These are phyloP conservation scores for Boletellus emodensis DNA, from an alignment of 768 basidiomycete species.

Conservation along the genomic window DNA sequence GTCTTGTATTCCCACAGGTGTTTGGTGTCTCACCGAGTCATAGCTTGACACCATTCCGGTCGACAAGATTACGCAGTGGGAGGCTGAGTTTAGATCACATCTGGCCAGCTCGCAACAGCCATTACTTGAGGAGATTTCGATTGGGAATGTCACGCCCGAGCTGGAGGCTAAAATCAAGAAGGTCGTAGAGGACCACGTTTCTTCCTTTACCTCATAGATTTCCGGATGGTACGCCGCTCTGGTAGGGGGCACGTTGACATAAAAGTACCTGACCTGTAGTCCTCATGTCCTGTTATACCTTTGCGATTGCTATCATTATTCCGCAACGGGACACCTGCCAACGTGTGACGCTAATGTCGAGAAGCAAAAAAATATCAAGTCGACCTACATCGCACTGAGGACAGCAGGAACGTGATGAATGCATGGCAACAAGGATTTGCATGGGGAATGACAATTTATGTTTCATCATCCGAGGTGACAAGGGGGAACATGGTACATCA, in stretches of 20 bases:
- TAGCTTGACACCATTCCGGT: conserved; percentile 94
- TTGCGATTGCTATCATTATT: conserved; percentile 28
- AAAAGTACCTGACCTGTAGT: conserved; percentile 20
- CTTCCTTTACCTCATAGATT: conserved; percentile 65
- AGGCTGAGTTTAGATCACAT: conserved; percentile 87
- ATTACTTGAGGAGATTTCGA: conserved; percentile 81
- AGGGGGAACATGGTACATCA: neutral
- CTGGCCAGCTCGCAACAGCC: conserved; percentile 66
- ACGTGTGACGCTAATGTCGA: neutral
- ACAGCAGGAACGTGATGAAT: too few relatives aligned
- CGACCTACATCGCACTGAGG: too few relatives aligned
- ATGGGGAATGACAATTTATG: too few relatives aligned
- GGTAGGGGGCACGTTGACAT: conserved; percentile 16
- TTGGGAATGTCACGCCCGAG: conserved; percentile 82
- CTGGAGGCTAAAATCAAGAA: conserved; percentile 94
- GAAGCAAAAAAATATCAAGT: too few relatives aligned
- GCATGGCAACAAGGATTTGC: too few relatives aligned
- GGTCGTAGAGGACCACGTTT: conserved; percentile 85
- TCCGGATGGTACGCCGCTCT: conserved; percentile 9
- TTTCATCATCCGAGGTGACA: too few relatives aligned
- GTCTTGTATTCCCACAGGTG: neutral
- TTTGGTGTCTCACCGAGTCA: neutral
- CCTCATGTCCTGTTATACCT: conserved; percentile 22
- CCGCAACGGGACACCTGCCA: conserved; percentile 13
- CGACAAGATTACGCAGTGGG: conserved; percentile 91